Evolutionary conservation across 257 asterid genomes (phyloP), one percentile per base, ranked within the genome.

Genomic region (Nemophila menziesii): DNA sequence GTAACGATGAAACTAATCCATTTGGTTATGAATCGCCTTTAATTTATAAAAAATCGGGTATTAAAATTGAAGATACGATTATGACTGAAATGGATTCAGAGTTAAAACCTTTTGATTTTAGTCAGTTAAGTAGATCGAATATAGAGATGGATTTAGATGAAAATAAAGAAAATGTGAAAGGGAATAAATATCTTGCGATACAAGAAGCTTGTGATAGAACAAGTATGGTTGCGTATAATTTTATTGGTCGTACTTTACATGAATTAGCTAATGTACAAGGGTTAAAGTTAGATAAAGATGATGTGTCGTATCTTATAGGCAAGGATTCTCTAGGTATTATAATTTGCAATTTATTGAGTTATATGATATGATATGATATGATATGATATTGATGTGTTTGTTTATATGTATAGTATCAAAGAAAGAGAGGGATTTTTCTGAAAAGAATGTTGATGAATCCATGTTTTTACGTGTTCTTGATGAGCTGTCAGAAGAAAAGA

Each of bases 201-300:
- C 96, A 90, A 70, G 78, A 73, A 70, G 92, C 87, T 62, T 78
- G 94, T 70, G 96, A 90, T 64, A 63, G 39, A 41, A 65, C 92
- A 33, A 75, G 85, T 55, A 69, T 73, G 71, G 59, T 59, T 39
- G 81, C 85, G 43, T 75, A 79, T 57, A 53, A 50, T 42, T 55
- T 74, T 53, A 73, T 73, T 22, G 94, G 82, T 54, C 48, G 58
- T 57, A 55, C 76, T 57, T 54, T 89, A 57, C 61, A 72, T 29
- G 68, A 66, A 55, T 64, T 78, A 51, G 75, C 92, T 23, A 50
- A 62, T 58, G 27, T 42, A 11, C 74, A 63, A 43, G 69, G 74
- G 39, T 21, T 74, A 37, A 47, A 41, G 47, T 48, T 83, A 44
- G 24, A 36, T 49, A 51, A 50, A 47, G 62, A 60, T 51, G 69